phyloP scores from a whole-genome alignment of 2,329 filamentous ascomycete genomes.

The Didymella arachidicola region DNA sequence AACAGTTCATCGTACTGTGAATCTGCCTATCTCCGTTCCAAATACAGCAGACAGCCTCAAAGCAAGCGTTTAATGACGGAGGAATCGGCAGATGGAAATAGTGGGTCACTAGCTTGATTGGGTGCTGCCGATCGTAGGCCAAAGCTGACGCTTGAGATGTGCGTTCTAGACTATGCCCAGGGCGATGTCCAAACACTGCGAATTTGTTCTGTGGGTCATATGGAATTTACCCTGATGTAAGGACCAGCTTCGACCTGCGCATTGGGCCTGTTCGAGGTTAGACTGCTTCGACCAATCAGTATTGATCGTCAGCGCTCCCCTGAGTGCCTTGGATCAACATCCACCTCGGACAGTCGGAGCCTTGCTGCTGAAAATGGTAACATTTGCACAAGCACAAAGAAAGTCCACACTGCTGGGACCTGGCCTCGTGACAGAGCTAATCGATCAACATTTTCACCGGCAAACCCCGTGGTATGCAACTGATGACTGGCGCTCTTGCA shows the following conservation, averaged over 20 bases:
- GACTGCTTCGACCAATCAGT: constrained; percentile 27
- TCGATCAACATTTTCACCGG: background rate
- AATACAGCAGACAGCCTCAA: constrained; percentile 1
- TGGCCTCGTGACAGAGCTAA: background rate
- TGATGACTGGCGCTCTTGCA: constrained; percentile 8
- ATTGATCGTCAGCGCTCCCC: constrained; percentile 18
- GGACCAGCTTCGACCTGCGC: constrained; percentile 29
- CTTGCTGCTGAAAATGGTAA: background rate
- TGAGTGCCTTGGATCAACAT: constrained; percentile 22
- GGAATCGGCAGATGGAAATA: constrained; percentile 1
- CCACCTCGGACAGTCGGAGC: constrained; percentile 23
- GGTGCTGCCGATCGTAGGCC: constrained; percentile 32
- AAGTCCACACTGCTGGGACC: background rate
- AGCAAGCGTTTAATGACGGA: constrained; percentile 3
- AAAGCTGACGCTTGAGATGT: constrained; percentile 22
- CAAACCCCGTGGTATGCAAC: constrained; percentile 4
- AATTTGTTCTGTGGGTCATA: constrained; percentile 37
- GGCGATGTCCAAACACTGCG: constrained; percentile 34
- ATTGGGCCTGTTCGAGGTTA: constrained; percentile 26
- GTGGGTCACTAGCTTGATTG: constrained; percentile 13
- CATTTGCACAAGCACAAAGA: background rate
- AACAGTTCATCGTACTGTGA: background rate
- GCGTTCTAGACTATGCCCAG: constrained; percentile 47
- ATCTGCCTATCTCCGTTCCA: constrained; percentile 8
- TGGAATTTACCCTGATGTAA: constrained; percentile 35